Evolutionary conservation across 495 filamentous ascomycete species (phyloP).

Genomic region (Ascobolus immersus): DNA sequence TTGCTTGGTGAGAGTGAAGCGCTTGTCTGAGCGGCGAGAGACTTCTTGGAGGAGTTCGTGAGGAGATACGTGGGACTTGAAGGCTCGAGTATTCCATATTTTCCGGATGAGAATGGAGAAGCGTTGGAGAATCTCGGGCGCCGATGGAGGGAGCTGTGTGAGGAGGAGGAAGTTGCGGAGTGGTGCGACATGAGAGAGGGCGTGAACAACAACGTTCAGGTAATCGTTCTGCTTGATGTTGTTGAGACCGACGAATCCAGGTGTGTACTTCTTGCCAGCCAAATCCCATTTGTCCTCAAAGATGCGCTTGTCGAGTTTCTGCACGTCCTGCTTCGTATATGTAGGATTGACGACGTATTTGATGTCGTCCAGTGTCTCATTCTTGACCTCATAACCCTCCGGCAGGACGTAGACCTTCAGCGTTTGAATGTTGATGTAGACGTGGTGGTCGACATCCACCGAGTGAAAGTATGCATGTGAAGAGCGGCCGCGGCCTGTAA

Average conservation of each 20-base stretch:
- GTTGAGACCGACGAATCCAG: conserved; percentile 95
- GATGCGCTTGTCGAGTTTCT: conserved; percentile 53
- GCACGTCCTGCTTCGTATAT: conserved; percentile 52
- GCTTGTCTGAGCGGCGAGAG: conserved; percentile 65
- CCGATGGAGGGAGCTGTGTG: conserved; percentile 41
- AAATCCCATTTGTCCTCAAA: conserved; percentile 62
- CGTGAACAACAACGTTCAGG: conserved; percentile 86
- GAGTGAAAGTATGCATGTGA: conserved; percentile 96
- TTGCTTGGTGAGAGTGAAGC: conserved; percentile 72
- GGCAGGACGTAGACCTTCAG: conserved; percentile 90
- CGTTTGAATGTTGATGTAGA: conserved; percentile 88
- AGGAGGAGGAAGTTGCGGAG: conserved; percentile 84
- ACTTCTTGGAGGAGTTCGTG: conserved; percentile 94
- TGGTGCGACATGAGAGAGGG: conserved; percentile 68
- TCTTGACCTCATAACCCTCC: conserved; percentile 90
- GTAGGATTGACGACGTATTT: conserved; percentile 94
- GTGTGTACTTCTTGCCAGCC: conserved; percentile 55
- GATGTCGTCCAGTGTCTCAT: conserved; percentile 90
- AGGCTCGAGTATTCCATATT: conserved; percentile 92
- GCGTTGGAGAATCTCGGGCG: conserved; percentile 33
- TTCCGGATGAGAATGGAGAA: conserved; percentile 82
- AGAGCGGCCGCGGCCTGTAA: conserved; percentile 75
- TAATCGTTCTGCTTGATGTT: conserved; percentile 99
- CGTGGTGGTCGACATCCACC: conserved; percentile 81
- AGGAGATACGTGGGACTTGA: conserved; percentile 89